Base-by-base conservation (phyloP, 495 filamentous ascomycete genomes). In the Cenococcum geophilum region DNA sequence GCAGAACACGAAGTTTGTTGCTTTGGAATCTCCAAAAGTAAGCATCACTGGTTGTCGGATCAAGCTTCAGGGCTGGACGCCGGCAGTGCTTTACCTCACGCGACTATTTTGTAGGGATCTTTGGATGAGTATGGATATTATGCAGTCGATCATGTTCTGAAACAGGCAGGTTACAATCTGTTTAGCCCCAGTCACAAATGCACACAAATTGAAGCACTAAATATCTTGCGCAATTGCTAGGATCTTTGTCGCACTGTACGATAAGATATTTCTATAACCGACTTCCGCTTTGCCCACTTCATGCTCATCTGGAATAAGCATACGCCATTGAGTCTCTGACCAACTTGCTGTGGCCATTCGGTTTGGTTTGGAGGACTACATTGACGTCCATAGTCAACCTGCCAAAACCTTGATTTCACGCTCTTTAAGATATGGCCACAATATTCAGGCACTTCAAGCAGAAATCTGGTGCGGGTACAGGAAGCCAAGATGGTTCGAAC, bases 141-240 rank as follows among this genome's bases (percentile, higher is more conserved):
- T 45, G 40, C 20, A 20, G 53, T n/a, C 16, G 53, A 56, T 56
- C 53, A 40, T 6, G 9, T 14, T 22, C 53, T 56, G 32, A 37
- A 66, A 66, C 23, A 50, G 63, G 63, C 58, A 66, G 58, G 42
- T 66, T 22, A 43, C 34, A 52, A 53, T 58, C 53, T 23, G 14
- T 25, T 52, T 52, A 52, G 1, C 49, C 21, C 49, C 23, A 52
- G 16, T 27, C 37, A 53, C 16, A 53, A 57, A 36, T 20, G 18
- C 34, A 8, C 35, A 32, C 59, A 50, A 52, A 61, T 53, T 66
- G 37, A 36, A 25, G 20, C 42, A 40, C 45, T 5, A 43, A 48
- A 66, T 18, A 49, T 36, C 40, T 61, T 61, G 57, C 63, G 63
- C 58, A 25, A 66, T 66, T 36, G 59, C 59, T 45, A 43, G 58